Percentiles rank a stretch among this genome's conserved stretches.
Evolutionary conservation across 805 yeast species (phyloP).

Genomic region (Naumovozyma baii): DNA sequence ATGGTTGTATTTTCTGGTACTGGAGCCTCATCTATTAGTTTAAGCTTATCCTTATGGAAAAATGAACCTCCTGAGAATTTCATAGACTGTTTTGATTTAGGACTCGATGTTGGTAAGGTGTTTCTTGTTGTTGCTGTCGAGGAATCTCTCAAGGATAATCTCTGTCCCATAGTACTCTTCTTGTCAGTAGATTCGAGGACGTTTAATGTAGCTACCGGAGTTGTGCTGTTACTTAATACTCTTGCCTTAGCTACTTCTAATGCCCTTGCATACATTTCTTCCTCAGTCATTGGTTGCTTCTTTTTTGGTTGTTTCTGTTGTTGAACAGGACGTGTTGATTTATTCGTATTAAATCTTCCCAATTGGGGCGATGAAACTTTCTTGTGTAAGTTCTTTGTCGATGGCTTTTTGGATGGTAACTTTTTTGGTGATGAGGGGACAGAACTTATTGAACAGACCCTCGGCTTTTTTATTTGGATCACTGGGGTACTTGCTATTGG

Average conservation of each 20-base stretch:
- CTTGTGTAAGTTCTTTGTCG: neutral
- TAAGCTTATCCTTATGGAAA: slow-evolving; percentile 4
- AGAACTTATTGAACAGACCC: neutral
- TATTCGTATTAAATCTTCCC: no score
- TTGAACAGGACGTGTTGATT: neutral
- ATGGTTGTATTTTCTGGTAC: neutral
- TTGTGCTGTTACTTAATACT: slow-evolving; percentile 35
- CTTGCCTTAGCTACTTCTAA: slow-evolving; percentile 45
- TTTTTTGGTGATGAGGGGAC: slow-evolving; percentile 1
- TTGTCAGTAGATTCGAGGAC: neutral
- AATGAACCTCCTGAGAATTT: slow-evolving; percentile 2
- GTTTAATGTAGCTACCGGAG: no score
- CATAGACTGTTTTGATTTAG: neutral
- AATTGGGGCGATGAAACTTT: neutral
- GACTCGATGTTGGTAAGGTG: no score
- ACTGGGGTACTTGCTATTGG: no score
- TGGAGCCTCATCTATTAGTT: neutral
- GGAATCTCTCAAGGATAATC: slow-evolving; percentile 14
- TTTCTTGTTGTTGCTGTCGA: neutral
- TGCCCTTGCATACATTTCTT: slow-evolving; percentile 48
- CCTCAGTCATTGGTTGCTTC: slow-evolving; percentile 19
- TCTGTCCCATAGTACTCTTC: slow-evolving; percentile 18
- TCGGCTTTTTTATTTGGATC: neutral
- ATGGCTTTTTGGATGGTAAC: neutral
- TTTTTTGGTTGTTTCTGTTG: slow-evolving; percentile 2